These are phyloP conservation scores for Cladochytrium tenue DNA, from an alignment of 371 early-diverging fungal species.

Conservation along the genomic window DNA sequence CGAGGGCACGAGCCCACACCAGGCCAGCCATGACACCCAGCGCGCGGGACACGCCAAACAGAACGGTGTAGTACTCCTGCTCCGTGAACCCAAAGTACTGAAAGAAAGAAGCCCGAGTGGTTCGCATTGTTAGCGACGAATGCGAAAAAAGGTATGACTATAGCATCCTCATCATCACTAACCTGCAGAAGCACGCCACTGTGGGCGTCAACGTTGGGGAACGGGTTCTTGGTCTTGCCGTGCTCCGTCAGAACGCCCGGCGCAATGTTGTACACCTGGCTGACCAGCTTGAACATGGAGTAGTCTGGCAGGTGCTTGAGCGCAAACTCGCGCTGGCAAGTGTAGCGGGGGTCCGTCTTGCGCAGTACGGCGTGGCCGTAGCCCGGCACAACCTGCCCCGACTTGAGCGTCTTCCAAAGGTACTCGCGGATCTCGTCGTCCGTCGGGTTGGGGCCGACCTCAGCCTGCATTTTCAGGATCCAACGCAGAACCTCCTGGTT, in stretches of 20 bases:
- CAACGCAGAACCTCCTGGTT: slow-evolving; percentile 99
- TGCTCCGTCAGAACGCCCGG: slow-evolving; percentile 96
- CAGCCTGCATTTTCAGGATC: slow-evolving; percentile 89
- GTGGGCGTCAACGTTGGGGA: slow-evolving; percentile 99
- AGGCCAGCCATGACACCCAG: slow-evolving; percentile 92
- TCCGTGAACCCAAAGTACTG: slow-evolving; percentile 95
- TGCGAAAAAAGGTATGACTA: slow-evolving; percentile 1
- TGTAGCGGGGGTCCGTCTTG: slow-evolving; percentile 97
- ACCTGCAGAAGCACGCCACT: slow-evolving; percentile 88
- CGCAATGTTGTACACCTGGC: slow-evolving; percentile 94
- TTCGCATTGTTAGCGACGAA: background rate
- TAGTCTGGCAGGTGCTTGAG: slow-evolving; percentile 96
- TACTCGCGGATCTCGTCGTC: slow-evolving; percentile 95
- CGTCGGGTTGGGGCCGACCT: slow-evolving; percentile 80
- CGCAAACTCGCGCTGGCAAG: slow-evolving; percentile 97
- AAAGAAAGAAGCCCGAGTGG: slow-evolving; percentile 5
- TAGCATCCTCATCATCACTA: background rate
- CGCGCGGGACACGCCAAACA: slow-evolving; percentile 97
- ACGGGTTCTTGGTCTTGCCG: slow-evolving; percentile 99
- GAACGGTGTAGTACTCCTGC: slow-evolving; percentile 98
- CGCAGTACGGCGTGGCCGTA: slow-evolving; percentile 98
- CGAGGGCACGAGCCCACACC: slow-evolving; percentile 96
- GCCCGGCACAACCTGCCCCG: slow-evolving; percentile 96
- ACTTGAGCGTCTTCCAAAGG: slow-evolving; percentile 92
- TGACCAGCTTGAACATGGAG: slow-evolving; percentile 93